Percentiles rank a stretch among this genome's conserved stretches.
Conservation (phyloP, 495 filamentous ascomycete genomes). For the Entonaema liquescens region DNA sequence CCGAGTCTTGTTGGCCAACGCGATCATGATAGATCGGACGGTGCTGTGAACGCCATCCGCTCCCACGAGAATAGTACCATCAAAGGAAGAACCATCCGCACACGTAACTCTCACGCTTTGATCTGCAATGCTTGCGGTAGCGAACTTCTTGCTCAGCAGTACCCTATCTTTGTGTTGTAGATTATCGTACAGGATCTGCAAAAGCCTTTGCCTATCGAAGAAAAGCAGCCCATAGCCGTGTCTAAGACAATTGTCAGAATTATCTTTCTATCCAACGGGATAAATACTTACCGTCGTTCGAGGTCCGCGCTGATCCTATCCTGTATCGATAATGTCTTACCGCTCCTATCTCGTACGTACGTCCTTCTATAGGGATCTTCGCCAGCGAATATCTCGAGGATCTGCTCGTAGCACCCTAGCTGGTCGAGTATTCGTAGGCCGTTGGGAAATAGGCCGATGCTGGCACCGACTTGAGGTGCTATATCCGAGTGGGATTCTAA, state of each 20-base stretch:
- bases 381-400: not conserved
- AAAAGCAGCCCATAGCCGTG: not conserved
- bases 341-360: not conserved
- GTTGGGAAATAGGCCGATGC: not conserved
- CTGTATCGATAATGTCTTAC: not conserved
- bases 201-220: not conserved
- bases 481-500: not conserved
- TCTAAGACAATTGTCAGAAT: not conserved
- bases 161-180: not conserved
- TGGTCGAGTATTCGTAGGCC: not conserved
- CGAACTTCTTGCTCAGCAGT: not conserved
- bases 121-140: not conserved
- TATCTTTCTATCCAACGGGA: not conserved
- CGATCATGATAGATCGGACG: not conserved
- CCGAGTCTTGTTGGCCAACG: not conserved
- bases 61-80: not conserved
- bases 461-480: not conserved
- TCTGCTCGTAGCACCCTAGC: not conserved
- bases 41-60: not conserved
- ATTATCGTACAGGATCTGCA: not conserved
- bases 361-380: not conserved
- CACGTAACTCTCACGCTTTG: not conserved
- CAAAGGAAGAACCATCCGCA: not conserved
- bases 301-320: not conserved
- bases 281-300: not conserved